Percentiles rank a stretch among this genome's conserved stretches.
Conservation (phyloP, 345 rosid species). For the Murraya paniculata region DNA sequence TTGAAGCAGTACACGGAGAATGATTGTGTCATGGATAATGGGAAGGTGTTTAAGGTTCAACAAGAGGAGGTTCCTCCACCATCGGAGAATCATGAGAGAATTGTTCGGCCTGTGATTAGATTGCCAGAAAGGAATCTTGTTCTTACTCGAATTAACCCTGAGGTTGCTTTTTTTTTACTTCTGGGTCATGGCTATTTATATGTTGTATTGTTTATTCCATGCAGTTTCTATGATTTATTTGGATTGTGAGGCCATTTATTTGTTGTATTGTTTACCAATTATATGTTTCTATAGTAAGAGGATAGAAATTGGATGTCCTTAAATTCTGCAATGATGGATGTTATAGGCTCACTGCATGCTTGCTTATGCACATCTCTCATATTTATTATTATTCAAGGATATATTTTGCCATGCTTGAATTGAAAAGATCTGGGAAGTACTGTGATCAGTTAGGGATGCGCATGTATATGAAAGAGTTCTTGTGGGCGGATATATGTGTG, state of each 20-base stretch:
- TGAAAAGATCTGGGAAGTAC: not conserved
- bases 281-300: not conserved
- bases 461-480: not conserved
- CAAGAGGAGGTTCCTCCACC: constrained; percentile 67
- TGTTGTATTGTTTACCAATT: not conserved
- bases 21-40: constrained; percentile 67
- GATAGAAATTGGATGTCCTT: not conserved
- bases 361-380: not conserved
- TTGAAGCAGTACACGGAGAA: constrained; percentile 83
- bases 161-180: constrained; percentile 44
- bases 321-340: not conserved
- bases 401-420: not conserved
- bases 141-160: constrained; percentile 95
- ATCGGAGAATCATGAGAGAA: constrained; percentile 62
- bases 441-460: not conserved
- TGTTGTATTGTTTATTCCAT: not conserved
- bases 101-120: constrained; percentile 82
- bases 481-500: not conserved
- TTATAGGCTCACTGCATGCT: not conserved
- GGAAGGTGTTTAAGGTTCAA: constrained; percentile 69
- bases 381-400: not conserved
- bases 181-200: constrained; percentile 1
- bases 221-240: not conserved
- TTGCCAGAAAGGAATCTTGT: constrained; percentile 74
- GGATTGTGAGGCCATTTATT: no score